Percentiles rank a stretch among this genome's conserved stretches.
Evolutionary conservation across 352 stramenopile genomes (phyloP).

Genomic region (Globisporangium okanoganense): DNA sequence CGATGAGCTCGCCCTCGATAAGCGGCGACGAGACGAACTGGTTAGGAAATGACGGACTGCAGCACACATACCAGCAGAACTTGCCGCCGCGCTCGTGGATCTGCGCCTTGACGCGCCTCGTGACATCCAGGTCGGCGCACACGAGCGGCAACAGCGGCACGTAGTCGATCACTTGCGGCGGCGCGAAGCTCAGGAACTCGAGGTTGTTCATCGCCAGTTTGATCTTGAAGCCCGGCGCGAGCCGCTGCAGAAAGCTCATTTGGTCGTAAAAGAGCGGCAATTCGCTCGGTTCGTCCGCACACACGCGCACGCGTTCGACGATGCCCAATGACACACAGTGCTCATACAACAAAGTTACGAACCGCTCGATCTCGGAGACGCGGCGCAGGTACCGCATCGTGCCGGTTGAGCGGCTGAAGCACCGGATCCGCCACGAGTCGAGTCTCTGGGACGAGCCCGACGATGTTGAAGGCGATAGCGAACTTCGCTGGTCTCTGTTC

Average conservation of each 20-base stretch:
- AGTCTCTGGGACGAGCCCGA: constrained; percentile 14
- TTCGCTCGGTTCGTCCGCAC: constrained; percentile 64
- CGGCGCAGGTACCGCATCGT: constrained; percentile 52
- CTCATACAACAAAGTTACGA: constrained; percentile 63
- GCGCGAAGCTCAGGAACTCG: constrained; percentile 62
- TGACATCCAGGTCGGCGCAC: constrained; percentile 63
- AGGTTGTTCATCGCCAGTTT: constrained; percentile 77
- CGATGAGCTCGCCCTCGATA: constrained; percentile 67
- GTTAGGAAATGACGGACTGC: constrained; percentile 60
- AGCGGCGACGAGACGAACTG: constrained; percentile 78
- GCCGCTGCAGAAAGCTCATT: constrained; percentile 53
- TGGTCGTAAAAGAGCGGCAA: constrained; percentile 57
- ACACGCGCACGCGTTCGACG: constrained; percentile 63
- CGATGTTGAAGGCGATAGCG: background rate
- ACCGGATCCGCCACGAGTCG: constrained; percentile 72
- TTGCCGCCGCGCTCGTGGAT: constrained; percentile 52
- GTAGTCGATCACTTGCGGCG: constrained; percentile 64
- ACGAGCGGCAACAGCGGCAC: constrained; percentile 67
- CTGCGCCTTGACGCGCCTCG: constrained; percentile 40
- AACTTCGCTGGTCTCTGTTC: background rate
- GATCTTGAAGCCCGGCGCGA: constrained; percentile 61
- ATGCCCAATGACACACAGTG: constrained; percentile 55
- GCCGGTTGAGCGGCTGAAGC: constrained; percentile 47
- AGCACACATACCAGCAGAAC: constrained; percentile 84
- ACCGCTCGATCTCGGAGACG: constrained; percentile 53